Evolutionary conservation across 108 stramenopile genomes (phyloP).

Genomic region (Epipyxis sp.): DNA sequence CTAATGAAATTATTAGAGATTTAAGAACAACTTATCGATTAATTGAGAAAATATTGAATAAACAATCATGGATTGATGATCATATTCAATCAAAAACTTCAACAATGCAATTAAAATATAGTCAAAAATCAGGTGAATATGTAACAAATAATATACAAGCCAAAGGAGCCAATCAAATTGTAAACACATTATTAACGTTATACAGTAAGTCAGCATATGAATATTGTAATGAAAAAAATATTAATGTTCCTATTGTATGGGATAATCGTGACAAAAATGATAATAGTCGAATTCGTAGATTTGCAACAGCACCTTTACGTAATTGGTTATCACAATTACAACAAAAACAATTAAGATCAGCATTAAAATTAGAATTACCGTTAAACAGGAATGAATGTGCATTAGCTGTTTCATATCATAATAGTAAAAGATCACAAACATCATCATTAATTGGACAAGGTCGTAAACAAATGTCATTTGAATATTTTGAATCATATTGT

Average conservation of each 20-base stretch:
- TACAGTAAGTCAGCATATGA: background rate
- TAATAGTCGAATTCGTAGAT: background rate
- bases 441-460: background rate
- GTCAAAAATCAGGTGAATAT: background rate
- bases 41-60: background rate
- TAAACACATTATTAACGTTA: background rate
- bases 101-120: too few species aligned
- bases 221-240: background rate
- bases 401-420: background rate
- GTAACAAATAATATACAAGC: background rate
- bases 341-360: background rate
- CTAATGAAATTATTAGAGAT: background rate
- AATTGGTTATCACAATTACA: background rate
- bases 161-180: background rate
- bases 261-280: constrained; percentile 2
- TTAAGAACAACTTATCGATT: background rate
- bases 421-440: background rate
- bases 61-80: background rate
- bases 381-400: background rate
- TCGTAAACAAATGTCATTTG: background rate
- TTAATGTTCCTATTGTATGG: background rate
- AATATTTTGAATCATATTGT: background rate
- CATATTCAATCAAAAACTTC: background rate
- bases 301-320: constrained; percentile 2
- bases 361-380: background rate